These are phyloP conservation scores for Ogataea pignaliae DNA, from an alignment of 805 yeast genomes.

Conservation along the genomic window DNA sequence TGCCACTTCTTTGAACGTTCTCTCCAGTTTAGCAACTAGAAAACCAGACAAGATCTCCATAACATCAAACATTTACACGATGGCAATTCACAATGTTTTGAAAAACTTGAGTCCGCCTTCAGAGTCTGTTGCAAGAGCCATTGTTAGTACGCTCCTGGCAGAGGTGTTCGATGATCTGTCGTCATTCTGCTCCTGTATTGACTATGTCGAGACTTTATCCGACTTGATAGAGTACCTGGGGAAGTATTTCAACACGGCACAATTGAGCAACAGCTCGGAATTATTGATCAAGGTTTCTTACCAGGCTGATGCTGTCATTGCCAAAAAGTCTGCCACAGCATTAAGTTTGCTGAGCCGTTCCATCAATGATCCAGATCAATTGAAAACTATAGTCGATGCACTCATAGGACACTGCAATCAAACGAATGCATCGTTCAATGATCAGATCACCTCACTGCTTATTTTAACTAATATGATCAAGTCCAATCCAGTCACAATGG, in stretches of 20 bases:
- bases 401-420: neutral
- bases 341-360: constrained; percentile 32
- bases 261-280: constrained; percentile 19
- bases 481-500: constrained; percentile 24
- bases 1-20: constrained; percentile 26
- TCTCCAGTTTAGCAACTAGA: constrained; percentile 25
- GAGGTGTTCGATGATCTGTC: constrained; percentile 22
- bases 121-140: constrained; percentile 16
- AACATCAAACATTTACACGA: constrained; percentile 47
- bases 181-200: constrained; percentile 35
- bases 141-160: constrained; percentile 37
- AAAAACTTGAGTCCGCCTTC: constrained; percentile 23
- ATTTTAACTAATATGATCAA: constrained; percentile 21
- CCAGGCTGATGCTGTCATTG: constrained; percentile 39
- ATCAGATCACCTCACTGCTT: constrained; percentile 14
- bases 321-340: constrained; percentile 40
- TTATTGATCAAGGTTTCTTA: constrained; percentile 34
- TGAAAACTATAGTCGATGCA: constrained; percentile 16
- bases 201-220: constrained; percentile 55
- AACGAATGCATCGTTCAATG: constrained; percentile 1
- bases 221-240: constrained; percentile 49
- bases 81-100: constrained; percentile 46
- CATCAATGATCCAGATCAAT: constrained; percentile 15
- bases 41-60: constrained; percentile 27
- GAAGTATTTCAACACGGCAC: constrained; percentile 19